A percentile compares a stretch with the other conserved stretches of the same genome.
phyloP scores from a whole-genome alignment of 2,329 filamentous ascomycete genomes.

The Botrytis paeoniae region DNA sequence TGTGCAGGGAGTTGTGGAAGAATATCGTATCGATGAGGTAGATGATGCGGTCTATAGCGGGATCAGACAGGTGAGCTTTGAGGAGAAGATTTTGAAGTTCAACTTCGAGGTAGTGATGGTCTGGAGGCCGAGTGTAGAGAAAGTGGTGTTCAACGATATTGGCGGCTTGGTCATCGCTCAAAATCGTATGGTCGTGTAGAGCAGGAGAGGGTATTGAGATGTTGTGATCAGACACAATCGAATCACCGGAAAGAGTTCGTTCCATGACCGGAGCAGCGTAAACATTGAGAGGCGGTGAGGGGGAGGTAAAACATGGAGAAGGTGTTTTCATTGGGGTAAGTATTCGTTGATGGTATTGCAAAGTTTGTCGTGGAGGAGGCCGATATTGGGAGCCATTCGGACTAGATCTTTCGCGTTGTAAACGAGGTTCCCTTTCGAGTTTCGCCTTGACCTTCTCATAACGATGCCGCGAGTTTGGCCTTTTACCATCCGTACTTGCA shows the following conservation, averaged over 20 bases:
- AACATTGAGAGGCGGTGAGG: background rate
- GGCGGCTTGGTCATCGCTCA: slow-evolving; percentile 29
- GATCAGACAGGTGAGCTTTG: background rate
- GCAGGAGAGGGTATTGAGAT: slow-evolving; percentile 14
- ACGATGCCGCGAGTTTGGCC: slow-evolving; percentile 12
- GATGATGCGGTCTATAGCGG: slow-evolving; percentile 48
- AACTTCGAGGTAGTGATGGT: slow-evolving; percentile 24
- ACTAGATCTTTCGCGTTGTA: slow-evolving; percentile 2
- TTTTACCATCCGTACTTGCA: slow-evolving; percentile 18
- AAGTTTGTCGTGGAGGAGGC: background rate
- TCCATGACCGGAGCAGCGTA: slow-evolving; percentile 29
- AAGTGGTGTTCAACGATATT: slow-evolving; percentile 28
- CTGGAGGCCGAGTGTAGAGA: slow-evolving; percentile 19
- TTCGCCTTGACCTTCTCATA: slow-evolving; percentile 14
- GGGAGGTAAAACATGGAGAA: background rate
- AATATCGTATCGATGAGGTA: slow-evolving; percentile 61
- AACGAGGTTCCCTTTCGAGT: slow-evolving; percentile 7
- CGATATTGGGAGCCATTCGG: background rate
- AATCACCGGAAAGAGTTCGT: slow-evolving; percentile 35
- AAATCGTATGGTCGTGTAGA: slow-evolving; percentile 23
- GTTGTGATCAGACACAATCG: slow-evolving; percentile 34
- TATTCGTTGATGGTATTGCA: slow-evolving; percentile 8
- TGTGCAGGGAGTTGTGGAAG: slow-evolving; percentile 54
- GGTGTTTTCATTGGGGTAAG: background rate
- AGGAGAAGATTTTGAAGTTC: slow-evolving; percentile 11